Base-by-base conservation (phyloP, 2,329 filamentous ascomycete species). In the Aspergillus sp. region DNA sequence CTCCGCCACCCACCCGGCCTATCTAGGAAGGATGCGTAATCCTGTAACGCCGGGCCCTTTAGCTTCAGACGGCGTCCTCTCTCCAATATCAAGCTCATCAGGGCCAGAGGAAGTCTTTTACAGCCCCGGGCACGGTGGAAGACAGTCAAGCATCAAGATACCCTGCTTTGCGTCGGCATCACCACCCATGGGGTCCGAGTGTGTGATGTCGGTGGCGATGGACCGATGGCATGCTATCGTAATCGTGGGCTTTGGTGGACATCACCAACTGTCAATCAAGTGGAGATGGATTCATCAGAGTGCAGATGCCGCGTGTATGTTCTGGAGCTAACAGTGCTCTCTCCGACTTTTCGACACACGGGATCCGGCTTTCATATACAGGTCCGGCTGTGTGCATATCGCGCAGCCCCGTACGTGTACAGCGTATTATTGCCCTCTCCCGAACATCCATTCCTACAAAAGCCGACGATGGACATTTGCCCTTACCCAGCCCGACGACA, bases 1-100 rank as follows among this genome's bases (percentile, higher is more conserved):
- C 68, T 70, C 66, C 67, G 64, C 60, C 64, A 61, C 56, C 38
- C 52, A 52, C 43, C 14, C 47, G 53, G 52, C 51, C 45, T 53
- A 50, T 47, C 50, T 52, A 49, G 52, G 47, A 58, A 52, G 50
- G 45, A 47, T 54, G 43, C 52, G 55, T 58, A 56, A 59, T 56
- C 53, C 49, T 55, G 57, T 58, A 54, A 59, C 53, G 34, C 57
- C 50, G 55, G 47, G 41, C 52, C 52, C 40, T 17, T 48, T 36
- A 48, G 46, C 40, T 54, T 48, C 50, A 44, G 46, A 17, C 29
- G 42, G 25, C 47, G 32, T 47, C 25, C 25, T 6, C 25, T 29
- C 25, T 29, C 25, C 25, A 29, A 7, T 9, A 10, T 2, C 11
- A 10, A 29, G 25, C 25, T 29, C 25, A 10, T 29, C 25, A 7